These are phyloP conservation scores for Cydonia oblonga DNA, from an alignment of 331 rosid species.

Conservation along the genomic window DNA sequence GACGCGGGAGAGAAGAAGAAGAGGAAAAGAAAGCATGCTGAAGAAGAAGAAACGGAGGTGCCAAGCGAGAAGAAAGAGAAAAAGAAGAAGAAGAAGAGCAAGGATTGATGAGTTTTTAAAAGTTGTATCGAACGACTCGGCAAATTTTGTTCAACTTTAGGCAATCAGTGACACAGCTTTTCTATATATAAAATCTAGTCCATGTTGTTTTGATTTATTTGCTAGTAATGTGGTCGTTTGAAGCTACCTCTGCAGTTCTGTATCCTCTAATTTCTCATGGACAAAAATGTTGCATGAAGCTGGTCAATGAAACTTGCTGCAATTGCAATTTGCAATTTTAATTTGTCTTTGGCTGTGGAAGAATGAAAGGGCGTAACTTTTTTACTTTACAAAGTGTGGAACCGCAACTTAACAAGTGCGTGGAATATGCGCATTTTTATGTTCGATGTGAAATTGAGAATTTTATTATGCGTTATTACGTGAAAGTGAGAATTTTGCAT, in stretches of 20 bases:
- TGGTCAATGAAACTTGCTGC: background rate
- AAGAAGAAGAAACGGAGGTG: conserved; percentile 40
- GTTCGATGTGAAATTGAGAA: too few species aligned
- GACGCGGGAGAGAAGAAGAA: conserved; percentile 37
- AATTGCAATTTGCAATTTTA: background rate
- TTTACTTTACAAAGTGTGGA: too few species aligned
- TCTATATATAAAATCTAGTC: conserved; percentile 16
- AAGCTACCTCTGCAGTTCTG: conserved; percentile 6
- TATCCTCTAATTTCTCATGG: conserved; percentile 4
- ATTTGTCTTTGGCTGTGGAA: background rate
- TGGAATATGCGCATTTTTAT: background rate
- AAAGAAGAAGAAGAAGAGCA: conserved; percentile 38
- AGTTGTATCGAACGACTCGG: background rate
- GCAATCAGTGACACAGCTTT: background rate
- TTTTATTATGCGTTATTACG: too few species aligned
- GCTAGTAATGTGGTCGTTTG: background rate
- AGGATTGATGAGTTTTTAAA: conserved; percentile 11
- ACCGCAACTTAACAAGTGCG: background rate
- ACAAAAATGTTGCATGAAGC: background rate
- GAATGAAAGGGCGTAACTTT: too few species aligned
- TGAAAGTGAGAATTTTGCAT: too few species aligned
- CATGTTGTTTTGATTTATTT: background rate
- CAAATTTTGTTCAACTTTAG: conserved; percentile 28
- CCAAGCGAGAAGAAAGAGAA: conserved; percentile 51
- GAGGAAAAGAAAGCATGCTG: conserved; percentile 49